phyloP scores from a whole-genome alignment of 352 stramenopile genomes.

The Phytophthora meadii region DNA sequence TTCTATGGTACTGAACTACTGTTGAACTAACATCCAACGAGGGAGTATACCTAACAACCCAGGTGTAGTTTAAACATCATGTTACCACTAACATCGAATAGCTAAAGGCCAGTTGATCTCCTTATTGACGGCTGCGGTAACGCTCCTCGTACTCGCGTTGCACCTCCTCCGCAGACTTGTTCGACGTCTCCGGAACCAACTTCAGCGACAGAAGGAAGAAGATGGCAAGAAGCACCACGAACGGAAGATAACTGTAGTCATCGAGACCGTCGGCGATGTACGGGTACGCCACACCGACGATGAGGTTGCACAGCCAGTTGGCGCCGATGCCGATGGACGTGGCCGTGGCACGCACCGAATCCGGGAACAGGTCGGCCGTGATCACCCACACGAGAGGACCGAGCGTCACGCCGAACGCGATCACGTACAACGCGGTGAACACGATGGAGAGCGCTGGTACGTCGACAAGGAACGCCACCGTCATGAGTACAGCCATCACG shows the following conservation, averaged over 20 bases:
- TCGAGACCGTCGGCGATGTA: slow-evolving; percentile 48
- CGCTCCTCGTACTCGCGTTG: slow-evolving; percentile 41
- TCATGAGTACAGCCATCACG: slow-evolving; percentile 33
- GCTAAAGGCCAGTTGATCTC: too few relatives aligned
- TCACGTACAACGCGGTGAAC: slow-evolving; percentile 27
- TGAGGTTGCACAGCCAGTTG: slow-evolving; percentile 60
- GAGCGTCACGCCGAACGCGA: slow-evolving; percentile 20
- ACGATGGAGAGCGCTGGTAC: slow-evolving; percentile 32
- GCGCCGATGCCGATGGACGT: slow-evolving; percentile 47
- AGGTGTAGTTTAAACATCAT: too few relatives aligned
- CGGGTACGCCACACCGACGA: slow-evolving; percentile 60
- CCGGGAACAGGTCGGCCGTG: slow-evolving; percentile 29
- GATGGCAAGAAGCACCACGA: slow-evolving; percentile 50
- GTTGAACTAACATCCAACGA: too few relatives aligned
- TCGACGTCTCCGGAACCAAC: slow-evolving; percentile 57
- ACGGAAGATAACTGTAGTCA: slow-evolving; percentile 53
- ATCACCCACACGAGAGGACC: slow-evolving; percentile 26
- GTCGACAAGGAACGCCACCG: slow-evolving; percentile 32
- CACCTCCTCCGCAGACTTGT: slow-evolving; percentile 64
- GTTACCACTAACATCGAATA: too few relatives aligned
- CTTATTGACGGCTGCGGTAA: neutral
- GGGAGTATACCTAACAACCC: too few relatives aligned
- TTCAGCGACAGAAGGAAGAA: slow-evolving; percentile 49
- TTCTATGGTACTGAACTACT: too few relatives aligned
- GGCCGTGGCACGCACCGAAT: slow-evolving; percentile 31